Percentiles rank a stretch among this genome's conserved stretches.
phyloP scores from a whole-genome alignment of 345 rosid species.

The Noccaea bulbosa region DNA sequence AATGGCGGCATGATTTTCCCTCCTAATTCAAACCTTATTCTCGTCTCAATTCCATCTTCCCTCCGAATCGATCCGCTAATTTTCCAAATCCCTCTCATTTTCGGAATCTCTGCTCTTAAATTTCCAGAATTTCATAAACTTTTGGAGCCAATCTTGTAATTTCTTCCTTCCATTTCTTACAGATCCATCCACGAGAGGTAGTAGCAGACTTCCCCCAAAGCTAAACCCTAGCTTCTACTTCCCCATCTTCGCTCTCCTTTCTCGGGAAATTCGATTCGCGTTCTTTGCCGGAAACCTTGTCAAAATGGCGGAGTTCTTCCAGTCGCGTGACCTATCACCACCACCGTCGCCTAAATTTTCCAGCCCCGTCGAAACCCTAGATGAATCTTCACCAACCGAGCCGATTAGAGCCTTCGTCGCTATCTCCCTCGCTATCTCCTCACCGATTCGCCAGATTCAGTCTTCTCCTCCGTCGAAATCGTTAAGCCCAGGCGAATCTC shows the following conservation, averaged over 20 bases:
- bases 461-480: slow-evolving; percentile 17
- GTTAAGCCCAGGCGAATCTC: slow-evolving; percentile 10
- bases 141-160: slow-evolving; percentile 28
- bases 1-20: slow-evolving; percentile 45
- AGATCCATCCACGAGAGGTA: background rate
- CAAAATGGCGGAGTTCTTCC: slow-evolving; percentile 26
- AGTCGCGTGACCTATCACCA: background rate
- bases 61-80: slow-evolving; percentile 30
- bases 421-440: slow-evolving; percentile 22
- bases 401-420: slow-evolving; percentile 25
- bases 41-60: slow-evolving; percentile 19
- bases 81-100: background rate
- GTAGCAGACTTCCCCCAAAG: background rate
- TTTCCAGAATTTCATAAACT: background rate
- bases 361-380: slow-evolving; percentile 31
- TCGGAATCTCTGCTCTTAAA: background rate
- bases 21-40: slow-evolving; percentile 33
- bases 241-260: background rate
- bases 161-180: background rate
- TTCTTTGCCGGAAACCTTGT: background rate
- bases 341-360: slow-evolving; percentile 5
- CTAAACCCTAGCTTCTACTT: slow-evolving; percentile 30
- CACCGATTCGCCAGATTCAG: slow-evolving; percentile 29
- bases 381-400: slow-evolving; percentile 30
- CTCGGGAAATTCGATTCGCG: background rate